Evolutionary conservation across 2,329 filamentous ascomycete genomes (phyloP).

Genomic region (Apiospora aurea): DNA sequence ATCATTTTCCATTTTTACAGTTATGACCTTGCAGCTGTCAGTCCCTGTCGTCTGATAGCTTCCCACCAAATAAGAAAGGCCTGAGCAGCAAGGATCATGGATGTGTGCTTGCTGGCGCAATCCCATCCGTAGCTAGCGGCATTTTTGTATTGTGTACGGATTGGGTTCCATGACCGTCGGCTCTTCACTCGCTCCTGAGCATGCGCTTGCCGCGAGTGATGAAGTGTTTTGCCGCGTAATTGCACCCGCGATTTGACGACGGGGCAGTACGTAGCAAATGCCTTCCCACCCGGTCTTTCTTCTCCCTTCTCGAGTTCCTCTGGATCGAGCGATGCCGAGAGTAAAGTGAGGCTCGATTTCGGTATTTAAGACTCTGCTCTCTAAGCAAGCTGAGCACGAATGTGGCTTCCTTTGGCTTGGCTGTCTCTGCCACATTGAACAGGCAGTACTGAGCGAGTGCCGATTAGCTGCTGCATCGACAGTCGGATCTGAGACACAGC

Average conservation of each 20-base stretch:
- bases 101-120: neutral
- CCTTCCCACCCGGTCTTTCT: neutral
- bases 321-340: too few relatives aligned
- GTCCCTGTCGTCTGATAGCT: conserved; percentile 1
- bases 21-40: conserved; percentile 7
- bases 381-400: neutral
- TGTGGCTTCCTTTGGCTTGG: neutral
- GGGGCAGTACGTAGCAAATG: neutral
- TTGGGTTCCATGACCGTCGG: neutral
- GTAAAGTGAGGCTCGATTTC: neutral
- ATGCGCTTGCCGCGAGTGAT: neutral
- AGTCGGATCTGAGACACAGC: conserved; percentile 1
- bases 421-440: neutral
- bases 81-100: neutral
- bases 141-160: neutral
- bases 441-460: neutral
- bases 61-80: neutral
- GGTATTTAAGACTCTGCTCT: neutral
- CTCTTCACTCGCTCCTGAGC: neutral
- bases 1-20: neutral
- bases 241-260: neutral
- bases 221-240: neutral
- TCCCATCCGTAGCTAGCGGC: neutral
- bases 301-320: neutral
- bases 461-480: conserved; percentile 1